Percentiles rank a stretch among this genome's conserved stretches.
phyloP scores from a whole-genome alignment of 139 green algal genomes.

The Dunaliella primolecta region DNA sequence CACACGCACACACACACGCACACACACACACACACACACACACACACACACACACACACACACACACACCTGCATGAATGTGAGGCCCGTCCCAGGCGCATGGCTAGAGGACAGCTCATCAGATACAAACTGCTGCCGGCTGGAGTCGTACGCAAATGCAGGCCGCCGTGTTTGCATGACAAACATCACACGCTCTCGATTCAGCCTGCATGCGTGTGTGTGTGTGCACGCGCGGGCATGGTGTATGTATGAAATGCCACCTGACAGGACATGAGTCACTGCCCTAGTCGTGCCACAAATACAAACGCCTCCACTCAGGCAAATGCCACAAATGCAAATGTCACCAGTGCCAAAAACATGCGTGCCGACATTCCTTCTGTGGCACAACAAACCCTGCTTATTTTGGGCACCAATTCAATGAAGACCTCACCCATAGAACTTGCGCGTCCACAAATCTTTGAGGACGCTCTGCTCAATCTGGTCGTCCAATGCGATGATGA shows the following conservation, averaged over 20 bases:
- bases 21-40: neutral
- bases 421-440: constrained; percentile 18
- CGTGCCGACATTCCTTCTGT: no score
- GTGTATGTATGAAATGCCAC: no score
- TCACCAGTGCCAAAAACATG: no score
- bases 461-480: constrained; percentile 1
- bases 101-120: constrained; percentile 2
- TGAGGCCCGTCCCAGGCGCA: neutral
- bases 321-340: no score
- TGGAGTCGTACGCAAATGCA: neutral
- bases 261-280: no score
- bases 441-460: constrained; percentile 12
- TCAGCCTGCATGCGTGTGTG: neutral
- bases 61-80: constrained; percentile 8
- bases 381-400: no score
- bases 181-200: constrained; percentile 10
- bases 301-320: no score
- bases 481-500: constrained; percentile 4
- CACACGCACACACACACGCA: neutral
- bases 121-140: neutral
- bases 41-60: neutral
- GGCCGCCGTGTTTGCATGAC: constrained; percentile 10
- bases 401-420: no score
- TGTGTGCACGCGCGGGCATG: no score
- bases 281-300: no score